A percentile compares a stretch with the other conserved stretches of the same genome.
These are phyloP conservation scores for Nadsonia commutata DNA, from an alignment of 1,139 yeast genomes.

Conservation along the genomic window DNA sequence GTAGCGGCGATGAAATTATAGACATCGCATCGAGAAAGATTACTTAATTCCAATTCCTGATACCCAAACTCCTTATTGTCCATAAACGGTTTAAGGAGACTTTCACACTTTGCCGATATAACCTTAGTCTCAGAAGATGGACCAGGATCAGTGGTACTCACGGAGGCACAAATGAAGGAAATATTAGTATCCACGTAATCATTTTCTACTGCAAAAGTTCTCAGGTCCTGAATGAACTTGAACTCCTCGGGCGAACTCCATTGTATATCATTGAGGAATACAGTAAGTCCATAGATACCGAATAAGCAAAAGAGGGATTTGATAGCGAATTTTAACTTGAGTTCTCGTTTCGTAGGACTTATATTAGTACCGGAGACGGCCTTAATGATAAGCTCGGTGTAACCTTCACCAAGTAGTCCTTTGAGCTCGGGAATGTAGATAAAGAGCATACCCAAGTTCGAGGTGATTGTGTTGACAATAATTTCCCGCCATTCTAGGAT, in stretches of 20 bases:
- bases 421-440: constrained; percentile 33
- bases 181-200: constrained; percentile 15
- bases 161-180: constrained; percentile 18
- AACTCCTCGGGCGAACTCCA: constrained; percentile 27
- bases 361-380: constrained; percentile 9
- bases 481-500: constrained; percentile 32
- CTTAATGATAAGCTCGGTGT: constrained; percentile 17
- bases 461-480: constrained; percentile 28
- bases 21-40: neutral
- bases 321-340: constrained; percentile 31
- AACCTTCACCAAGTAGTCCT: constrained; percentile 32
- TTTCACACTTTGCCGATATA: neutral
- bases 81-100: neutral
- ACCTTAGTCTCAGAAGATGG: neutral
- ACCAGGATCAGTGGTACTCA: constrained; percentile 8
- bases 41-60: neutral
- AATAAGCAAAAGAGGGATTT: constrained; percentile 31
- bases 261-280: constrained; percentile 36
- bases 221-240: constrained; percentile 16
- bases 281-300: constrained; percentile 31
- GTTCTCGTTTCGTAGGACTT: constrained; percentile 24
- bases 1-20: constrained; percentile 6
- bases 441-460: constrained; percentile 32
- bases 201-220: constrained; percentile 16
- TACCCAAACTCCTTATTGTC: neutral